Percentiles rank a stretch among this genome's conserved stretches.
phyloP scores from a whole-genome alignment of 2,329 filamentous ascomycete species.

The Exophiala sideris region DNA sequence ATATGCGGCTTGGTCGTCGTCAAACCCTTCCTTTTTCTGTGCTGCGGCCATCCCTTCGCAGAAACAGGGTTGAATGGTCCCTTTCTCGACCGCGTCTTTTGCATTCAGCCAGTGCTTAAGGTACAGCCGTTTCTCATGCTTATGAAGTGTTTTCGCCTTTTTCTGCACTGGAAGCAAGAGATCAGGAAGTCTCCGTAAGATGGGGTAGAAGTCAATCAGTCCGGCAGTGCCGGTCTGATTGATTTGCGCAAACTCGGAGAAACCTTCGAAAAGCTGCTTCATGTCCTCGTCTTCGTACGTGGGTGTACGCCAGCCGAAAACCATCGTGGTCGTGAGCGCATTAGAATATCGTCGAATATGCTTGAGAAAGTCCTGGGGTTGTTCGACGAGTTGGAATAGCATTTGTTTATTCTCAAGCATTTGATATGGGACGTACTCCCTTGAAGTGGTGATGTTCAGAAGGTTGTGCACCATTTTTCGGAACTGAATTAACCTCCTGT shows the following conservation, averaged over 20 bases:
- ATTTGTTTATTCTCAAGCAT: slow-evolving; percentile 55
- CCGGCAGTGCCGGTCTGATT: slow-evolving; percentile 42
- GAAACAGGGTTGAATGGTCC: slow-evolving; percentile 25
- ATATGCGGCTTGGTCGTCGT: slow-evolving; percentile 29
- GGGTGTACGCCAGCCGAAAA: slow-evolving; percentile 46
- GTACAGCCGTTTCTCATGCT: slow-evolving; percentile 42
- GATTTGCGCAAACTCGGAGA: slow-evolving; percentile 41
- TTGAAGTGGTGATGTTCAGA: slow-evolving; percentile 46
- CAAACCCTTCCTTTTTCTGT: slow-evolving; percentile 34
- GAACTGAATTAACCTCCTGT: slow-evolving; percentile 5
- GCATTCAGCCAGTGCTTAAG: slow-evolving; percentile 41
- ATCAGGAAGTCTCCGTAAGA: slow-evolving; percentile 45
- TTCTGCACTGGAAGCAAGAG: neutral
- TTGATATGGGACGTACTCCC: slow-evolving; percentile 54
- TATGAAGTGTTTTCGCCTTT: slow-evolving; percentile 38
- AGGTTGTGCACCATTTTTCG: slow-evolving; percentile 42
- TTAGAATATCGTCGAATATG: slow-evolving; percentile 49
- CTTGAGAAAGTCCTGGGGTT: slow-evolving; percentile 41
- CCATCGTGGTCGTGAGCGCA: slow-evolving; percentile 49
- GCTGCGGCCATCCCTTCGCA: slow-evolving; percentile 16
- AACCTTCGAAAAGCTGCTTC: slow-evolving; percentile 42
- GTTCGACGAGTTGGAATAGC: slow-evolving; percentile 48
- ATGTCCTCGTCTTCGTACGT: slow-evolving; percentile 42
- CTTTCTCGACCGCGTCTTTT: slow-evolving; percentile 28
- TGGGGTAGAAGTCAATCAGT: slow-evolving; percentile 47